Evolutionary conservation across 129 eudicot genomes (phyloP).

Genomic region (Helichrysum umbraculigerum): DNA sequence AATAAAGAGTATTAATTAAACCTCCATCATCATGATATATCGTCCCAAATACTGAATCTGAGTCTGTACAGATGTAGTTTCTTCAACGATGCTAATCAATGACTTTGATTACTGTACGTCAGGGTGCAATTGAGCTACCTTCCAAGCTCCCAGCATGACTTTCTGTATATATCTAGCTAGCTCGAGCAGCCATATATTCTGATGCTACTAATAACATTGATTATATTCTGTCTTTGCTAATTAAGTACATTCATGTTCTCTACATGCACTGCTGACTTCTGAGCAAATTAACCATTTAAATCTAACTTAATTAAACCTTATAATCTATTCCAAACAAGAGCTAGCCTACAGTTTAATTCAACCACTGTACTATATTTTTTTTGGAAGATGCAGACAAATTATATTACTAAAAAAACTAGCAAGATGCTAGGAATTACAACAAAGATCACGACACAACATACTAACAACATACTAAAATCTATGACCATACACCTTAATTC

Average conservation of each 20-base stretch:
- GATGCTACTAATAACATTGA: not conserved
- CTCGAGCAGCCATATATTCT: not conserved
- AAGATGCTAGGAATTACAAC: too few species aligned
- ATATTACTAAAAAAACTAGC: not conserved
- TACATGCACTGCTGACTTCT: not conserved
- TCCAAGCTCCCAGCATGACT: not conserved
- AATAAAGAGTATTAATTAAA: conserved; percentile 23
- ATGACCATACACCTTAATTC: too few species aligned
- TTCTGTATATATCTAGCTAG: conserved; percentile 6
- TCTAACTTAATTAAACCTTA: too few species aligned
- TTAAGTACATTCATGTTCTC: conserved; percentile 8
- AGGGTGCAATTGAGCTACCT: conserved; percentile 17
- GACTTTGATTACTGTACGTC: conserved; percentile 16
- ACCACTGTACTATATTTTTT: too few species aligned
- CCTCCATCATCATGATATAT: conserved; percentile 19
- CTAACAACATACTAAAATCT: too few species aligned
- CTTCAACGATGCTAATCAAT: conserved; percentile 25
- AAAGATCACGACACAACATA: too few species aligned
- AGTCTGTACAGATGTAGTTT: conserved; percentile 7
- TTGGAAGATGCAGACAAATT: not conserved
- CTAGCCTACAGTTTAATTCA: too few species aligned
- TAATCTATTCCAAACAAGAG: too few species aligned
- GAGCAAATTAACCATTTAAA: not conserved
- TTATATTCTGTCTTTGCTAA: not conserved
- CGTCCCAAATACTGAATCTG: conserved; percentile 16